phyloP scores from a whole-genome alignment of 495 filamentous ascomycete genomes.

The Friedmanniomyces endolithicus region DNA sequence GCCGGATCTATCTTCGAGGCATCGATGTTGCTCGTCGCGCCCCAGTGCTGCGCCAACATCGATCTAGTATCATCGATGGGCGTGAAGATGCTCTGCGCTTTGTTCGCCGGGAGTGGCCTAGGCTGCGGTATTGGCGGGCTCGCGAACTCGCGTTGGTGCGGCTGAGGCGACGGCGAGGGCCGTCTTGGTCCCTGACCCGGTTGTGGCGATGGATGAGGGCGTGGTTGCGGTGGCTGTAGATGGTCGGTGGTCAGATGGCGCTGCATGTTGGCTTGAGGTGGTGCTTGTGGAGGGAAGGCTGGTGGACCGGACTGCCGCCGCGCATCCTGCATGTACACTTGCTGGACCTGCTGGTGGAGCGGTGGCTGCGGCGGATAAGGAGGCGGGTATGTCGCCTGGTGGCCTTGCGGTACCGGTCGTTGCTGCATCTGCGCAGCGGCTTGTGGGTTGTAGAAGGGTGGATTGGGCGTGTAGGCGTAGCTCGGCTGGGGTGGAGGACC shows the following conservation, averaged over 20 bases:
- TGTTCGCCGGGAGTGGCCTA: slow-evolving; percentile 55
- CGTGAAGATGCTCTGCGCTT: slow-evolving; percentile 89
- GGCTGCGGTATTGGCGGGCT: slow-evolving; percentile 39
- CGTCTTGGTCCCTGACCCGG: slow-evolving; percentile 22
- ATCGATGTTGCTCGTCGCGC: slow-evolving; percentile 41
- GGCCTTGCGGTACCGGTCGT: slow-evolving; percentile 29
- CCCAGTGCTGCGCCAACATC: slow-evolving; percentile 75
- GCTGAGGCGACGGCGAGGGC: slow-evolving; percentile 17
- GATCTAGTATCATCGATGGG: slow-evolving; percentile 90
- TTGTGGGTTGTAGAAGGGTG: slow-evolving; percentile 73
- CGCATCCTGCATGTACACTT: slow-evolving; percentile 57
- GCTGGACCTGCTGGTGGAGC: slow-evolving; percentile 42
- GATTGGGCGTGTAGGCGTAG: slow-evolving; percentile 73
- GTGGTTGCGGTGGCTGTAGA: slow-evolving; percentile 38
- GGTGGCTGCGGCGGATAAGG: slow-evolving; percentile 24
- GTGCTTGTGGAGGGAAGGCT: slow-evolving; percentile 37
- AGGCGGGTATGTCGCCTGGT: slow-evolving; percentile 21
- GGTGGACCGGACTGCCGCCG: slow-evolving; percentile 50
- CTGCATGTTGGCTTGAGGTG: slow-evolving; percentile 26
- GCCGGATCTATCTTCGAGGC: slow-evolving; percentile 28
- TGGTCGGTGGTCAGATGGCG: slow-evolving; percentile 20
- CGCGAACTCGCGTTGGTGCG: slow-evolving; percentile 35
- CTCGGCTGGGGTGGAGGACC: slow-evolving; percentile 48
- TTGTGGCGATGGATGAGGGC: slow-evolving; percentile 34
- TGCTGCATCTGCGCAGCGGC: slow-evolving; percentile 35